Evolutionary conservation across 148 eudicot genomes (phyloP).

Genomic region (Oxyria digyna): DNA sequence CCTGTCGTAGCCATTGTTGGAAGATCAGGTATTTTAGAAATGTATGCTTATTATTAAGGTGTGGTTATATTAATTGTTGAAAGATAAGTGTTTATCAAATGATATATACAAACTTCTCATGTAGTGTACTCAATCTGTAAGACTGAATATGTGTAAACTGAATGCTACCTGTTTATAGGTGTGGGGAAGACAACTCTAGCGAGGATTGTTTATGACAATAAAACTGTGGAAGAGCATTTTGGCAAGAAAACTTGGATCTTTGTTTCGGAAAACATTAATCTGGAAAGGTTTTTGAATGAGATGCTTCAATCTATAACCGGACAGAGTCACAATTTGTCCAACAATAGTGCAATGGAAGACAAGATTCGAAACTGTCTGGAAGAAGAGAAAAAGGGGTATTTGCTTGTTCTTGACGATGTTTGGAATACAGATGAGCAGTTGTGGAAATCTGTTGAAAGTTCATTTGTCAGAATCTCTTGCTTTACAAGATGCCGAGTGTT

Average conservation of each 20-base stretch:
- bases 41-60: too few species aligned
- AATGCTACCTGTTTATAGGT: background rate
- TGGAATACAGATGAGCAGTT: background rate
- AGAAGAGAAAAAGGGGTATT: background rate
- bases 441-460: background rate
- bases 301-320: background rate
- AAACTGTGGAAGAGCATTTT: background rate
- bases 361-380: background rate
- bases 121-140: too few species aligned
- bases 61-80: too few species aligned
- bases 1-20: too few species aligned
- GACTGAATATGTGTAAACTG: too few species aligned
- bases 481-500: background rate
- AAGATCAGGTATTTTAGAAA: too few species aligned
- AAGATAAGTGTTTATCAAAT: too few species aligned
- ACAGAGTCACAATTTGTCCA: background rate
- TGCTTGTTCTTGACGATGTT: slow-evolving; percentile 3
- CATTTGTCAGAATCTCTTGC: background rate
- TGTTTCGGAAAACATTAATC: background rate
- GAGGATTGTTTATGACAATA: background rate
- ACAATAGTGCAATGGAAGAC: background rate
- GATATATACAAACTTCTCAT: too few species aligned
- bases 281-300: background rate
- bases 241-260: background rate
- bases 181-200: slow-evolving; percentile 4